Percentiles rank a stretch among this genome's conserved stretches.
Evolutionary conservation across 1,284 basidiomycete genomes (phyloP).

Genomic region (Cryptococcus amylolentus): DNA sequence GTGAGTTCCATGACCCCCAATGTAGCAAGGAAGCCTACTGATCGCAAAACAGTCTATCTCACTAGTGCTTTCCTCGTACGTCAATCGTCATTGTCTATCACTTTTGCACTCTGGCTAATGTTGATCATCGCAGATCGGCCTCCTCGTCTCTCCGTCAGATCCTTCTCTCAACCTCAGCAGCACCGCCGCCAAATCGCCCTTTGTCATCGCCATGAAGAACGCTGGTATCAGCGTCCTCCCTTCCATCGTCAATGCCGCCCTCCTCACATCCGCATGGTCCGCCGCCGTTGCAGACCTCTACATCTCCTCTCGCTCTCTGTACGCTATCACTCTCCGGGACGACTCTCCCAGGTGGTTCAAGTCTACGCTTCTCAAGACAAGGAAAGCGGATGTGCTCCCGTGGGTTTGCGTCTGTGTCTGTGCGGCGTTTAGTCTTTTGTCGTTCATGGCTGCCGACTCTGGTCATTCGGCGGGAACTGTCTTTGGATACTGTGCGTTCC

Average conservation of each 20-base stretch:
- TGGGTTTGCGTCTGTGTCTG: background rate
- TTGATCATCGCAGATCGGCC: constrained; percentile 51
- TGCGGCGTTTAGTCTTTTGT: background rate
- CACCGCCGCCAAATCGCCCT: constrained; percentile 70
- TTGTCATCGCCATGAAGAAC: constrained; percentile 64
- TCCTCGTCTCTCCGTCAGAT: constrained; percentile 66
- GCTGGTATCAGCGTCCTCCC: constrained; percentile 71
- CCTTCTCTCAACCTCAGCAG: constrained; percentile 55
- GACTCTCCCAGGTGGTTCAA: background rate
- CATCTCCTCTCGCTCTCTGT: too few relatives aligned
- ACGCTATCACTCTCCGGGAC: background rate
- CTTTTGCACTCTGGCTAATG: background rate
- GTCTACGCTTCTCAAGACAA: background rate
- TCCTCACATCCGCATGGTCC: constrained; percentile 27
- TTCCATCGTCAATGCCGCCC: constrained; percentile 51
- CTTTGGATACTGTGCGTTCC: background rate
- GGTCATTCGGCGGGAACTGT: constrained; percentile 2
- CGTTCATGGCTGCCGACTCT: constrained; percentile 1
- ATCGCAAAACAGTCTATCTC: background rate
- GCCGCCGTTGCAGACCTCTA: constrained; percentile 43
- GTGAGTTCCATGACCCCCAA: background rate
- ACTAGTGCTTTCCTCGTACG: constrained; percentile 1
- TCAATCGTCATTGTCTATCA: background rate
- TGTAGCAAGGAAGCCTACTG: too few relatives aligned
- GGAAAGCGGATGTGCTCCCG: background rate